Conservation (phyloP, 2,329 filamentous ascomycete species). For the Tolypocladium guangdongense region DNA sequence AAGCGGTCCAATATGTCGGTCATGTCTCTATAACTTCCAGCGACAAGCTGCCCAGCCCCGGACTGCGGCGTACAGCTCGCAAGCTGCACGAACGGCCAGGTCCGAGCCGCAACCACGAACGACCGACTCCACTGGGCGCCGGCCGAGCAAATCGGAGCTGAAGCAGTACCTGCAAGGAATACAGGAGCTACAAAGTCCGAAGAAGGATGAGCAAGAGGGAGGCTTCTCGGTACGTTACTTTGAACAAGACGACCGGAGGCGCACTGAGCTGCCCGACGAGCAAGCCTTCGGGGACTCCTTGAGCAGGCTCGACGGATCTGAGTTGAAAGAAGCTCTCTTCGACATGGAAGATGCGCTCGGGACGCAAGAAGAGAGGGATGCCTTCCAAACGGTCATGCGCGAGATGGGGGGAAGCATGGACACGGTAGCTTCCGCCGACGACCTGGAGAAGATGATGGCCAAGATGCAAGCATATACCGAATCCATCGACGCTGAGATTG, state of each 20-base stretch:
- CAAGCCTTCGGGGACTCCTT: conserved; percentile 30
- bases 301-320: conserved; percentile 21
- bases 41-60: conserved; percentile 15
- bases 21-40: conserved; percentile 22
- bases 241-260: conserved; percentile 29
- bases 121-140: conserved; percentile 10
- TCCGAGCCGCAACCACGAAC: conserved; percentile 7
- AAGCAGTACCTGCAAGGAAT: conserved; percentile 17
- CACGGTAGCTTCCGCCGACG: conserved; percentile 18
- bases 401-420: conserved; percentile 20
- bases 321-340: conserved; percentile 23
- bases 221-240: conserved; percentile 33
- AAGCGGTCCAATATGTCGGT: conserved; percentile 25
- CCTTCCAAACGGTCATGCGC: conserved; percentile 23
- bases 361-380: conserved; percentile 20
- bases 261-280: conserved; percentile 26
- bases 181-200: conserved; percentile 11
- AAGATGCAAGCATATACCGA: conserved; percentile 23
- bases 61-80: conserved; percentile 22
- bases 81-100: conserved; percentile 11
- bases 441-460: conserved; percentile 23
- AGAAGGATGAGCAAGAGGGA: conserved; percentile 7
- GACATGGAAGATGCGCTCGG: conserved; percentile 27
- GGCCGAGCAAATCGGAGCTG: conserved; percentile 15
- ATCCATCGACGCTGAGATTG: conserved; percentile 23